Evolutionary conservation across 106 monocot genomes (phyloP).

Genomic region (Dendrobium chrysotoxum): DNA sequence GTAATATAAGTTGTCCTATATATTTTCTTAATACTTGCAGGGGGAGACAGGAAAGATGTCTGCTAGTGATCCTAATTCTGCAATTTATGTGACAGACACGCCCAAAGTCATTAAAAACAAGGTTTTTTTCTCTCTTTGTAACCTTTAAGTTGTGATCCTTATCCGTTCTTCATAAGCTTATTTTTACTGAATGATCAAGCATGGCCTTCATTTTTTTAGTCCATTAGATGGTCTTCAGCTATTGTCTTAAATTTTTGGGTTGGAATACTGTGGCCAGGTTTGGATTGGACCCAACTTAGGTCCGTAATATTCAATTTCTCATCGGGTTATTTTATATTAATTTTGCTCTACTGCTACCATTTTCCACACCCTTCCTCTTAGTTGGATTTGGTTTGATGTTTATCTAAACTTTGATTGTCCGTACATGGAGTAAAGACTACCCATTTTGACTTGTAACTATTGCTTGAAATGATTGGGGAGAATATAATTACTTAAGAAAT

Average conservation of each 20-base stretch:
- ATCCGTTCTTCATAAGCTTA: not conserved
- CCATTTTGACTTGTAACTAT: not conserved
- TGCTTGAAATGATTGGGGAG: not conserved
- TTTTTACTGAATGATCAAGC: not conserved
- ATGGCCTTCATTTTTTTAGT: no score
- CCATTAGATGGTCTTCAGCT: no score
- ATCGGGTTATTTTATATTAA: no score
- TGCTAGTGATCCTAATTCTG: constrained; percentile 97
- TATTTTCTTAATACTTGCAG: constrained; percentile 31
- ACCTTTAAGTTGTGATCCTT: not conserved
- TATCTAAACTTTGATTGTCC: no score
- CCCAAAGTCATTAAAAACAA: constrained; percentile 92
- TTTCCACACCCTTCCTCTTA: no score
- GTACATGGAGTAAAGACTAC: no score
- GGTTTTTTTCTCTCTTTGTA: constrained; percentile 27
- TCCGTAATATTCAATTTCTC: not conserved
- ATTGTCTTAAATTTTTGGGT: no score
- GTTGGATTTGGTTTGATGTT: no score
- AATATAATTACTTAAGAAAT: not conserved
- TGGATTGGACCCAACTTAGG: no score
- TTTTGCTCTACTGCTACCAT: no score
- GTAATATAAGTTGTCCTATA: not conserved
- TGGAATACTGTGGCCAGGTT: no score
- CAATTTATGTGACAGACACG: constrained; percentile 96
- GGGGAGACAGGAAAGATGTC: constrained; percentile 97